Evolutionary conservation across 495 filamentous ascomycete species (phyloP), one percentile per base, ranked within the genome.

Genomic region (Cetradonia linearis): DNA sequence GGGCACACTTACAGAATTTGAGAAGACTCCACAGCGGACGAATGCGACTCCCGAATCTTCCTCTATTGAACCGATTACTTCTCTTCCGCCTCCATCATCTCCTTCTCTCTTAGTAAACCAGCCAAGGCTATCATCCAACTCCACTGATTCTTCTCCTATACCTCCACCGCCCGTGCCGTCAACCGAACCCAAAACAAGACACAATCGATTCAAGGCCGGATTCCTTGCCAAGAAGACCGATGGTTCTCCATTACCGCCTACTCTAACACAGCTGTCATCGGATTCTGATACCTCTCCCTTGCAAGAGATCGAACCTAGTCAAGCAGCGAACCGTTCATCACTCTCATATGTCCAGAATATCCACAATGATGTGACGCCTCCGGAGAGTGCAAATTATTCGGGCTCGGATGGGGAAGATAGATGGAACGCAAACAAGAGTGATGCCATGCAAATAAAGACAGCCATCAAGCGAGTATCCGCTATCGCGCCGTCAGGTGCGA

Each of bases 171-270:
- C 78, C 38, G 62, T 77, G 25, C 31, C 72, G 9, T 82, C 81
- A 13, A 69, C 81, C 14, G 74, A 83, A 36, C 50, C 74, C 60
- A 71, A 78, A 59, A 63, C 76, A 65, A 91, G 87, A 66, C 82
- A 79, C 57, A 91, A 82, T 71, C 81, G 93, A 37, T 96, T 98
- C 77, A 88, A 95, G 68, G 78, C 91, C 36, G 93, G 93, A 30
- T 96, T 95, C 70, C 75, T 97, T 56, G 84, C 87, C 23, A 95
- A 95, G 75, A 84, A 80, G 63, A 64, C 71, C 1, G 74, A 79
- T 59, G 83, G 81, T 60, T 89, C 88, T 34, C 86, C 86, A 6
- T 70, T 80, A 30, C 76, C 85, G 27, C 86, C 85, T 8, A 81
- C 82, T 1, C 74, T 86, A 28, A 76, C 81, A 11, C 73, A 66